Percentiles rank a stretch among this genome's conserved stretches.
Conservation (phyloP, 176 grass and related monocot species). For the Oryza meyeriana region DNA sequence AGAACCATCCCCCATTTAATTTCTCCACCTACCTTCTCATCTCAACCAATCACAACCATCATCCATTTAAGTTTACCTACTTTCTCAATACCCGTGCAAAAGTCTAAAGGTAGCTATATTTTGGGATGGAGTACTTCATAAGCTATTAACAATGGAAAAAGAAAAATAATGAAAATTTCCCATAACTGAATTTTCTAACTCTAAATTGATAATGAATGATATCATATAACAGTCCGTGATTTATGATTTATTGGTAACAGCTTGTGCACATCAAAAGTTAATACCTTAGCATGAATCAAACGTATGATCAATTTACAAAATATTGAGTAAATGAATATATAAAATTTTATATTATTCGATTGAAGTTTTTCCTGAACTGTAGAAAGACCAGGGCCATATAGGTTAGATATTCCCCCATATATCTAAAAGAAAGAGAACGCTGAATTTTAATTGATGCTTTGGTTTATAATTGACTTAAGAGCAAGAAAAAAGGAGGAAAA, state of each 20-base stretch:
- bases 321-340: neutral
- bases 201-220: neutral
- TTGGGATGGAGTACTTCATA: no score
- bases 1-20: no score
- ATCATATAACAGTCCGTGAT: neutral
- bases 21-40: no score
- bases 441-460: neutral
- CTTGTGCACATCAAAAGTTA: neutral
- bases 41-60: no score
- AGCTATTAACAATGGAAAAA: neutral
- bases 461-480: neutral
- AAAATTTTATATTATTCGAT: neutral
- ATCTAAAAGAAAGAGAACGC: conserved; percentile 23
- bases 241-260: neutral
- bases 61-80: no score
- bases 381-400: neutral
- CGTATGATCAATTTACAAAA: neutral
- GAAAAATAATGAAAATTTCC: neutral
- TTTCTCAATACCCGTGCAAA: no score
- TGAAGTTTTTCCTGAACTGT: neutral
- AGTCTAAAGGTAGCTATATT: no score
- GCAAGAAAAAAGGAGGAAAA: neutral
- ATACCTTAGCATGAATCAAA: neutral
- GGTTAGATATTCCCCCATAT: neutral
- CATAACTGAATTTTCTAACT: neutral